phyloP scores from a whole-genome alignment of 208 protist species.

The Wallacemonas sp. region DNA sequence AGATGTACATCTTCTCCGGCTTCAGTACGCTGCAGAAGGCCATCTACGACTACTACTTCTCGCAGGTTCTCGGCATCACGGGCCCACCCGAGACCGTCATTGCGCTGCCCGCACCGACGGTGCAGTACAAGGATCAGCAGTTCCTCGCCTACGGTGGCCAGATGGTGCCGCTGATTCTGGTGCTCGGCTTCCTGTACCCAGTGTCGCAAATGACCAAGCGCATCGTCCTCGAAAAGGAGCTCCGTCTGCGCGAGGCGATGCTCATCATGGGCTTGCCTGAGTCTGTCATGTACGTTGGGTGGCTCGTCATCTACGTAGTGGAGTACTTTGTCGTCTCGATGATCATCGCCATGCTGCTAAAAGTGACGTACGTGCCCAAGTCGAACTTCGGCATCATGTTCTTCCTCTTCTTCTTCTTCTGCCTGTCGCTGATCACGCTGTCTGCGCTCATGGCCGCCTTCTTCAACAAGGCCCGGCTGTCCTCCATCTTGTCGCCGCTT shows the following conservation, averaged over 20 bases:
- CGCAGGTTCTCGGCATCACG: conserved; percentile 29
- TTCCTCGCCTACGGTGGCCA: conserved; percentile 51
- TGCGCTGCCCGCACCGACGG: conserved; percentile 47
- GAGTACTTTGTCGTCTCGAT: conserved; percentile 53
- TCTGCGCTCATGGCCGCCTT: conserved; percentile 59
- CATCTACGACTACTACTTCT: conserved; percentile 43
- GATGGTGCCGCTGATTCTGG: conserved; percentile 67
- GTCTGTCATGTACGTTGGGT: conserved; percentile 57
- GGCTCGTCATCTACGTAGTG: conserved; percentile 61
- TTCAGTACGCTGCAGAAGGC: conserved; percentile 50
- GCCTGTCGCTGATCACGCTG: conserved; percentile 49
- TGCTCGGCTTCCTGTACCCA: conserved; percentile 76
- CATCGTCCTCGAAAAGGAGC: conserved; percentile 85
- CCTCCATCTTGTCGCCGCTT: conserved; percentile 65
- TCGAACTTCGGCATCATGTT: conserved; percentile 58
- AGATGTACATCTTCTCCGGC: conserved; percentile 53
- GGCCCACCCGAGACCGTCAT: conserved; percentile 23
- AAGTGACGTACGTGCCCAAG: conserved; percentile 45
- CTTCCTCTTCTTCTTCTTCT: conserved; percentile 66
- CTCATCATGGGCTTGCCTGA: conserved; percentile 85
- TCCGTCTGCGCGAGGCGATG: conserved; percentile 81
- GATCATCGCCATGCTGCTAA: conserved; percentile 58
- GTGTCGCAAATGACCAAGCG: conserved; percentile 78
- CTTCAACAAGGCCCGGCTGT: conserved; percentile 73
- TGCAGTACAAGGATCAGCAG: conserved; percentile 36